Conservation (phyloP, 345 rosid species). For the Bruguiera gymnorhiza region DNA sequence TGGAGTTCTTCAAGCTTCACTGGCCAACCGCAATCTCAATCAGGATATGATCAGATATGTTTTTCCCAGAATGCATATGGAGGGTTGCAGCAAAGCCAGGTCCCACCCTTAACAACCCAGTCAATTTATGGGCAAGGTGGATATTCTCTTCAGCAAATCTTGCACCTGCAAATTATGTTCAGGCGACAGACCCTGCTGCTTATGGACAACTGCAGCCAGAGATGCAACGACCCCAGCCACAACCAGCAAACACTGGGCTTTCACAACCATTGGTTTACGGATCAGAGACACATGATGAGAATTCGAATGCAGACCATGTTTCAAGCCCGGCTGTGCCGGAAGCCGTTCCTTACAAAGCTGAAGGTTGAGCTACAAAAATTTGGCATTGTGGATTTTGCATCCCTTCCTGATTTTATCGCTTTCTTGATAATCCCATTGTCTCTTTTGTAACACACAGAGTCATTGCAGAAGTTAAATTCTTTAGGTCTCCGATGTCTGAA, state of each 20-base stretch:
- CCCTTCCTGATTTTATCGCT: background rate
- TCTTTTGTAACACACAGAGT: conserved; percentile 2
- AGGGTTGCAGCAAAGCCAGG: conserved; percentile 1
- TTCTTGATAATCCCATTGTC: conserved; percentile 5
- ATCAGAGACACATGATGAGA: conserved; percentile 11
- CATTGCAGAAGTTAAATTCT: background rate
- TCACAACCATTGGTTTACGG: conserved; percentile 13
- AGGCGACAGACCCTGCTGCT: background rate
- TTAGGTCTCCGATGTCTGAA: conserved; percentile 3
- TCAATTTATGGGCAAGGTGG: conserved; percentile 20
- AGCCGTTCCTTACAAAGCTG: conserved; percentile 12
- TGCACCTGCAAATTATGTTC: conserved; percentile 13
- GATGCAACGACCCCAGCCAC: conserved; percentile 7
- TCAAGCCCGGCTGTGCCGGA: conserved; percentile 8
- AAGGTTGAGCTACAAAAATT: background rate
- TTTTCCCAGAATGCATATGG: conserved; percentile 17
- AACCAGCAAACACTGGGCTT: conserved; percentile 13
- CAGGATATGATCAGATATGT: conserved; percentile 22
- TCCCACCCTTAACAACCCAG: conserved; percentile 1
- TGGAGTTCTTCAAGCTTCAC: conserved; percentile 16
- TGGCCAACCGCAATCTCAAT: conserved; percentile 12
- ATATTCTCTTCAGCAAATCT: conserved; percentile 17
- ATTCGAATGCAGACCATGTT: conserved; percentile 1
- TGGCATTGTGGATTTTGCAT: background rate
- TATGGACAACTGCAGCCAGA: conserved; percentile 8